A percentile compares a stretch with the other conserved stretches of the same genome.
Evolutionary conservation across 805 yeast species (phyloP).

Genomic region (Teunomyces barrocoloradensis): DNA sequence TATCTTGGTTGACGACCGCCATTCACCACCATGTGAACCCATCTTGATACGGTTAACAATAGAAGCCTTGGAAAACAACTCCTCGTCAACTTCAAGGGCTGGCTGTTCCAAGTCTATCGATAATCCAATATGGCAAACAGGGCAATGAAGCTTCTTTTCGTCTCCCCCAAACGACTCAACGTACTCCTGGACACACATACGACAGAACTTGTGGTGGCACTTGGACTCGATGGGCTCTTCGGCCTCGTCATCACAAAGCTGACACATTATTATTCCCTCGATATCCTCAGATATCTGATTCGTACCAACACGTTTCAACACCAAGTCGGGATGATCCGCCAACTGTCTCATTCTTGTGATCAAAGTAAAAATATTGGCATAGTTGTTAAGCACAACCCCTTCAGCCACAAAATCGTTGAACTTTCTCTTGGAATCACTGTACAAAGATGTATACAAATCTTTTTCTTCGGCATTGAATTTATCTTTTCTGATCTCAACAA

Average conservation of each 20-base stretch:
- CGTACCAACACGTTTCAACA: conserved; percentile 63
- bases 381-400: conserved; percentile 94
- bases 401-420: conserved; percentile 92
- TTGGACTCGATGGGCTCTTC: conserved; percentile 95
- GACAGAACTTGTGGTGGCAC: conserved; percentile 91
- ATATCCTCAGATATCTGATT: conserved; percentile 36
- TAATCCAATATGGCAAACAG: conserved; percentile 92
- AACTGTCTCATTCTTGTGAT: conserved; percentile 97
- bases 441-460: conserved; percentile 84
- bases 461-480: conserved; percentile 92
- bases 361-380: conserved; percentile 93
- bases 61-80: conserved; percentile 55
- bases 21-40: conserved; percentile 64
- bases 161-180: conserved; percentile 75
- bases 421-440: conserved; percentile 80
- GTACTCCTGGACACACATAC: conserved; percentile 89
- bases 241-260: conserved; percentile 95
- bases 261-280: conserved; percentile 71
- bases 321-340: conserved; percentile 98
- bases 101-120: conserved; percentile 90
- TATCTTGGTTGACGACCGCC: conserved; percentile 95
- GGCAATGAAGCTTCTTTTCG: conserved; percentile 68
- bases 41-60: conserved; percentile 86
- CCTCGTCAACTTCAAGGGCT: conserved; percentile 68
- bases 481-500: conserved; percentile 85